Evolutionary conservation across 1,284 basidiomycete species (phyloP).

Genomic region (Inonotus obliquus): DNA sequence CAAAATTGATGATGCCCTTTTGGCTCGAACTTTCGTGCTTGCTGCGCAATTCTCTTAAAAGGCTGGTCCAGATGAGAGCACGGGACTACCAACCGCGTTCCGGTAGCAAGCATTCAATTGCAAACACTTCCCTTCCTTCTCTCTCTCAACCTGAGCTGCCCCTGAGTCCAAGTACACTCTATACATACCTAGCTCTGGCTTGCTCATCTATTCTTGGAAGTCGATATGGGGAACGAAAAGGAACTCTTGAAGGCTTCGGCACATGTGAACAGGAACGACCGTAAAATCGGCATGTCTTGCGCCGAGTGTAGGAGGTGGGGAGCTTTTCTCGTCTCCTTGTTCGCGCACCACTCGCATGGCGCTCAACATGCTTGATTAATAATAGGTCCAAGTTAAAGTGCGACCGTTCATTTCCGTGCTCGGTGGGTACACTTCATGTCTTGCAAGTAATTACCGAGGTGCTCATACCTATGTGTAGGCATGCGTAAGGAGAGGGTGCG

Average conservation of each 20-base stretch:
- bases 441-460: background rate
- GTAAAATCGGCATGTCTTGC: slow-evolving; percentile 35
- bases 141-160: background rate
- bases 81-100: too few species aligned
- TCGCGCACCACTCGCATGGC: background rate
- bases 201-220: too few species aligned
- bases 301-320: slow-evolving; percentile 46
- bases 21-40: too few species aligned
- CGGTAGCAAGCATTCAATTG: too few species aligned
- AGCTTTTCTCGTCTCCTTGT: slow-evolving; percentile 10
- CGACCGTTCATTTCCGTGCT: slow-evolving; percentile 30
- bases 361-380: background rate
- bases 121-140: too few species aligned
- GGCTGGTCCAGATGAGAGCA: too few species aligned
- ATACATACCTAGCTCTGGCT: too few species aligned
- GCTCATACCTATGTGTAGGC: slow-evolving; percentile 30
- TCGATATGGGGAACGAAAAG: slow-evolving; percentile 11
- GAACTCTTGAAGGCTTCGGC: slow-evolving; percentile 1
- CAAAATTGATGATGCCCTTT: too few species aligned
- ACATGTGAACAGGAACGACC: slow-evolving; percentile 4
- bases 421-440: background rate
- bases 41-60: too few species aligned
- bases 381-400: slow-evolving; percentile 51
- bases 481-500: slow-evolving; percentile 48
- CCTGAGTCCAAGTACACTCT: background rate